These are phyloP conservation scores for Ceratonia siliqua DNA, from an alignment of 306 rosid genomes.

Conservation along the genomic window DNA sequence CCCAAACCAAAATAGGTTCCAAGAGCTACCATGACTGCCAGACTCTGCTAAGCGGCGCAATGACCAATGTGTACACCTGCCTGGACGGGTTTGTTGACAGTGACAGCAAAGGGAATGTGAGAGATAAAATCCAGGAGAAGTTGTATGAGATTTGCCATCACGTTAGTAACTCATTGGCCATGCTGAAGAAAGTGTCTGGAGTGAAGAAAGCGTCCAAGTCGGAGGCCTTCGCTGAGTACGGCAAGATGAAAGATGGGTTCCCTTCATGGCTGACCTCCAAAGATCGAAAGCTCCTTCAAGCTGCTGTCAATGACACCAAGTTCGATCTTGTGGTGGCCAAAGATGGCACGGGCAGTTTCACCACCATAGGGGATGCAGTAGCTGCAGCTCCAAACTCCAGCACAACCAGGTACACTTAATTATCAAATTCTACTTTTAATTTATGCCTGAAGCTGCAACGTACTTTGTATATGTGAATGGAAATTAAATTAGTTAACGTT, in stretches of 20 bases:
- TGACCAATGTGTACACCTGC: conserved; percentile 85
- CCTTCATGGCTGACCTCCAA: conserved; percentile 62
- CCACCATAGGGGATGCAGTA: conserved; percentile 67
- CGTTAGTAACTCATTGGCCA: conserved; percentile 67
- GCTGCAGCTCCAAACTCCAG: conserved; percentile 73
- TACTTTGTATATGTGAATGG: no score
- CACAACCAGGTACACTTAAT: conserved; percentile 68
- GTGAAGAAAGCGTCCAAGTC: background rate
- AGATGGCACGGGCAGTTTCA: conserved; percentile 84
- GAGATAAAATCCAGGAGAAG: conserved; percentile 32
- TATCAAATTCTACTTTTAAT: no score
- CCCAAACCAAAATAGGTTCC: conserved; percentile 21
- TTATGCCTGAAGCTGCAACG: no score
- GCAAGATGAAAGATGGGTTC: conserved; percentile 52
- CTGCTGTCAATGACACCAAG: conserved; percentile 40
- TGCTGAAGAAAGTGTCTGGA: conserved; percentile 64
- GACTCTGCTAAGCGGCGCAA: conserved; percentile 72
- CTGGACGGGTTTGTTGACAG: conserved; percentile 64
- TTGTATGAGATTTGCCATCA: conserved; percentile 50
- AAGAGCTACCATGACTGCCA: conserved; percentile 45
- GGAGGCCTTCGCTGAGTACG: conserved; percentile 56
- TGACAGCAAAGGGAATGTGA: conserved; percentile 39
- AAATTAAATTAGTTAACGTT: background rate
- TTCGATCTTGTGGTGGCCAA: conserved; percentile 68
- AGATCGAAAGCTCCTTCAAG: conserved; percentile 57